Evolutionary conservation across 163 green algal genomes (phyloP), one percentile per base, ranked within the genome.

Genomic region (Volvox carteri): DNA sequence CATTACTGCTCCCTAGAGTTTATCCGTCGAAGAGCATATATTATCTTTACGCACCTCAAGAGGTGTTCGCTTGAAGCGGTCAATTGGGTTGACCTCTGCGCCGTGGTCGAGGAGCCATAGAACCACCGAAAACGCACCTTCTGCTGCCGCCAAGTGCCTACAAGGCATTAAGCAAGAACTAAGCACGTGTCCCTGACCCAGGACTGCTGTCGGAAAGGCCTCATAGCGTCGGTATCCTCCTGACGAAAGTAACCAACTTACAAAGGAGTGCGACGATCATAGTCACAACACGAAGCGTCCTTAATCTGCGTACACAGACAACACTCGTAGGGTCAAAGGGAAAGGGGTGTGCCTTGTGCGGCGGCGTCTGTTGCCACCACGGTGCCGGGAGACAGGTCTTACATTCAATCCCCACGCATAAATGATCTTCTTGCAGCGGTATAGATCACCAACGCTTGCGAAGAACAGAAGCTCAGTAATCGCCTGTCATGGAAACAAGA

Each of bases 391-490:
- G 50, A 35, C 18, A 54, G 48, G n/a, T n/a, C 85, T 76, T 58
- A 94, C 85, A 44, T 95, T 95, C 18, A 98, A 75, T 52, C 94
- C 93, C 96, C 96, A 98, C 6, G 95, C 92, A 28, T 90, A 78
- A 25, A 85, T 90, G 67, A 98, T 97, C 25, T 96, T 95, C 78
- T 97, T 94, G 92, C 96, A 98, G 16, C 97, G 92, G 56, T 93
- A 88, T 28, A 98, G 42, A 86, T 99, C 97, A 28, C 96, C 96
- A 1, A 98, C 95, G 76, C 91, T 95, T 1, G 96, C 94, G 86
- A 99, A 99, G 86, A 99, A 99, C 0, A 99, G 92, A 18, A 99
- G 93, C 89, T 99, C 97, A 1, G 95, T 97, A 56, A 97, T 96
- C 7, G 97, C 97, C 90, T 93, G 90, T 75, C 54, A 60, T 86